phyloP scores from a whole-genome alignment of 805 yeast species.

The Candida michaelii region DNA sequence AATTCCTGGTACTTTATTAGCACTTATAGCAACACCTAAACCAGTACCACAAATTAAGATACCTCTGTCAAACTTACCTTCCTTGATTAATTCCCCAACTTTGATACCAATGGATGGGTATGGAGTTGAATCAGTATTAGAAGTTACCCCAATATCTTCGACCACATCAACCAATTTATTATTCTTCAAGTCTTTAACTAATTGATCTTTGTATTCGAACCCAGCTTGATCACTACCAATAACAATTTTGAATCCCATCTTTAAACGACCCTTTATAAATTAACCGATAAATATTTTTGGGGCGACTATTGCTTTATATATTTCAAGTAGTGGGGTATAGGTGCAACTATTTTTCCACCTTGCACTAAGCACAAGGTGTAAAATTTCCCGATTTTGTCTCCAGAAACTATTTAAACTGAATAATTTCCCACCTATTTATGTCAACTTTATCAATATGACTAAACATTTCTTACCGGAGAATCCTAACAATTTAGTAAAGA shows the following conservation, averaged over 20 bases:
- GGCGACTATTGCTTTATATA: neutral
- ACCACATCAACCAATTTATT: slow-evolving; percentile 29
- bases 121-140: slow-evolving; percentile 32
- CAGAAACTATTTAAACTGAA: slow-evolving; percentile 3
- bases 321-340: slow-evolving; percentile 10
- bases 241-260: slow-evolving; percentile 24
- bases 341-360: slow-evolving; percentile 4
- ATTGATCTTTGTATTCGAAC: slow-evolving; percentile 39
- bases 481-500: slow-evolving; percentile 31
- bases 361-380: neutral
- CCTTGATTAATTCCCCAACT: slow-evolving; percentile 40
- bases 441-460: slow-evolving; percentile 14
- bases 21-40: slow-evolving; percentile 48
- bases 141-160: slow-evolving; percentile 40
- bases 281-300: neutral
- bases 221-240: slow-evolving; percentile 49
- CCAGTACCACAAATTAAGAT: slow-evolving; percentile 50
- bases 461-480: slow-evolving; percentile 44
- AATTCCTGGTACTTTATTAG: slow-evolving; percentile 47
- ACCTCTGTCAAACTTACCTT: slow-evolving; percentile 45
- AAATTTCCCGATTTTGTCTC: slow-evolving; percentile 8
- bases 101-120: slow-evolving; percentile 46
- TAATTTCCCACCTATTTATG: neutral
- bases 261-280: neutral
- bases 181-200: slow-evolving; percentile 33